phyloP scores from a whole-genome alignment of 75 land plant species.

The Selaginella moellendorffii region DNA sequence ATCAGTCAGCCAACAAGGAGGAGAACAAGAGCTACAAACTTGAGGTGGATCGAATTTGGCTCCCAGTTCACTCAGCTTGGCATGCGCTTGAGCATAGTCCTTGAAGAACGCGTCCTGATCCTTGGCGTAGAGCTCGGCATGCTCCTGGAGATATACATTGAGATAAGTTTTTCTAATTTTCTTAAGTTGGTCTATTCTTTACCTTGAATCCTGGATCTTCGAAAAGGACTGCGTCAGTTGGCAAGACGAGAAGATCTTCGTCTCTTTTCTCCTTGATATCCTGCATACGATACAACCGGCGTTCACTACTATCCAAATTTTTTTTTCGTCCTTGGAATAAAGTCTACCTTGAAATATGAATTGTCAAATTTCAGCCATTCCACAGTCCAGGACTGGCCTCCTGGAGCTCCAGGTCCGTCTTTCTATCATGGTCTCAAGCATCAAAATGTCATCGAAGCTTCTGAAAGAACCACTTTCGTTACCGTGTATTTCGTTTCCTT shows the following conservation, averaged over 20 bases:
- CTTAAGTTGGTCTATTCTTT: no score
- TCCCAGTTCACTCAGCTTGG: conserved; percentile 91
- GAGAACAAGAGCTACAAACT: no score
- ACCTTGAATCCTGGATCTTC: conserved; percentile 89
- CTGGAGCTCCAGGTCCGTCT: conserved; percentile 96
- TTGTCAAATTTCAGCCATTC: conserved; percentile 98
- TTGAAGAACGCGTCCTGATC: conserved; percentile 86
- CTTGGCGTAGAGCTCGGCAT: conserved; percentile 83
- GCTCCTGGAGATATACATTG: conserved; percentile 29
- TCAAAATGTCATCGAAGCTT: neutral
- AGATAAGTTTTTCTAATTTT: neutral
- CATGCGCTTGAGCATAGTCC: conserved; percentile 97
- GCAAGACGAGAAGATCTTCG: conserved; percentile 82
- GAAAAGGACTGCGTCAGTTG: conserved; percentile 87
- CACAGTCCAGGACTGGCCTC: conserved; percentile 98
- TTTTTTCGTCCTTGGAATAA: no score
- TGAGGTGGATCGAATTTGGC: no score
- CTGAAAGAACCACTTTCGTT: neutral
- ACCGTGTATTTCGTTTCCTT: conserved; percentile 91
- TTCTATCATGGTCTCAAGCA: conserved; percentile 28
- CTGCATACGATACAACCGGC: conserved; percentile 18
- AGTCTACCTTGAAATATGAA: conserved; percentile 67
- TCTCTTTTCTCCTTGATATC: conserved; percentile 94
- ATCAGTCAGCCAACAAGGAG: no score
- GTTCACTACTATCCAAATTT: neutral